Percentiles rank a stretch among this genome's conserved stretches.
These are phyloP conservation scores for Kandelia obovata DNA, from an alignment of 345 rosid genomes.

Conservation along the genomic window DNA sequence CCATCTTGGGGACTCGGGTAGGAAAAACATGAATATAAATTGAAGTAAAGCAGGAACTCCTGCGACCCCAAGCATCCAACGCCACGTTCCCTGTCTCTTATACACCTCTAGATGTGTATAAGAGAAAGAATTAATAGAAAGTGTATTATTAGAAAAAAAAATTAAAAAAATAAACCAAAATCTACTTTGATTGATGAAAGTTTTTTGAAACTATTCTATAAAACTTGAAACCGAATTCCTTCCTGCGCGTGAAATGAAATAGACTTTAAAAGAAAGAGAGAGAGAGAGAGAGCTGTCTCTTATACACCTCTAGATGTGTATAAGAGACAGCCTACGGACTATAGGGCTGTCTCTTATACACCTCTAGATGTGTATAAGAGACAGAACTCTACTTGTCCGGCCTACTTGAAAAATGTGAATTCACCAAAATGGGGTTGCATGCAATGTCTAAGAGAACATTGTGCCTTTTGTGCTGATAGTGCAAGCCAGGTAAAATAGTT, in stretches of 20 bases:
- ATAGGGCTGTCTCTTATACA: too few relatives aligned
- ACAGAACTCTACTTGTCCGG: slow-evolving; percentile 63
- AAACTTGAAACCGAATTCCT: too few relatives aligned
- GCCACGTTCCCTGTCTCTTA: slow-evolving; percentile 97
- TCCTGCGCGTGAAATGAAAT: too few relatives aligned
- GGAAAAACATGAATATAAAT: slow-evolving; percentile 52
- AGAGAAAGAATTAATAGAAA: slow-evolving; percentile 10
- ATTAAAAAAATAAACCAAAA: too few relatives aligned
- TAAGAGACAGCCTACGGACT: too few relatives aligned
- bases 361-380: too few relatives aligned
- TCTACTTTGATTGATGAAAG: too few relatives aligned
- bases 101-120: too few relatives aligned
- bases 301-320: too few relatives aligned
- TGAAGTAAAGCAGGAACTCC: slow-evolving; percentile 65
- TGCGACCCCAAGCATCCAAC: slow-evolving; percentile 93
- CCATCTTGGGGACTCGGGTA: slow-evolving; percentile 94
- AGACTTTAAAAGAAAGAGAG: too few relatives aligned
- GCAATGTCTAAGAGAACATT: slow-evolving; percentile 53
- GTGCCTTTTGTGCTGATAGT: slow-evolving; percentile 54
- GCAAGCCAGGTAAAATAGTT: slow-evolving; percentile 2
- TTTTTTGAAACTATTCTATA: too few relatives aligned
- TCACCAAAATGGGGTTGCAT: slow-evolving; percentile 56
- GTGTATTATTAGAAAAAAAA: neutral
- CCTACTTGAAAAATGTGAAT: slow-evolving; percentile 20
- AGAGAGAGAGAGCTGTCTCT: too few relatives aligned